Evolutionary conservation across 2,329 filamentous ascomycete species (phyloP), one percentile per base, ranked within the genome.

Genomic region (Pseudogymnoascus sp.): DNA sequence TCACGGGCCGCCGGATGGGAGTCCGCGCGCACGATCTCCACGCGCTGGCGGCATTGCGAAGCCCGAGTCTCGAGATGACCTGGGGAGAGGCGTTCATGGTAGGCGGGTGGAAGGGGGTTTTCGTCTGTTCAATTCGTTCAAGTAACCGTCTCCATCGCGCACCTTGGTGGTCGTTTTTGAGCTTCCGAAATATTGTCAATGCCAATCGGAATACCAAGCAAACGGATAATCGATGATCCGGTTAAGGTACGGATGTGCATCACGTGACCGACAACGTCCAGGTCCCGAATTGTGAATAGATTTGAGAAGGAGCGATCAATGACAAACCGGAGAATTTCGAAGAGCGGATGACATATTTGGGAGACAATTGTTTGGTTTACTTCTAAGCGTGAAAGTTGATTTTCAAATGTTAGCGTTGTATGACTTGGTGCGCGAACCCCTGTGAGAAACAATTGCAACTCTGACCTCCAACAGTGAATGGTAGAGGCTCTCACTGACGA

Each of bases 81-180:
- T 41, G 39, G 14, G 39, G 18, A 2, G 47, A 6, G 28, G 28
- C 28, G 28, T 53, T 53, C 47, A 53, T 53, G 33, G 47, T 53
- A 33, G 28, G 28, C 15, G 28, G 47, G 28, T 53, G 43, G 22
- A 25, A 35, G 47, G 28, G 11, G 47, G 15, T 4, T 35, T 20
- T 53, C n/a, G 47, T 53, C 11, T 53, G 47, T 22, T 50, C 9
- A 53, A 53, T 53, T 53, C 47, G 47, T 53, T 53, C 47, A 53
- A 20, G 47, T 53, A 53, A 53, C 47, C 47, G 47, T 53, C 47
- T 53, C 47, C 47, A 53, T 53, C 28, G 47, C 47, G 47, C 47
- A 53, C 47, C 47, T 53, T 53, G 47, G 11, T 33, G 47, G 15
- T 53, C 28, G 47, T 53, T 53, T 22, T 53, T 6, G 28, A 53